These are phyloP conservation scores for Podaxis rugospora DNA, from an alignment of 768 basidiomycete species.

Conservation along the genomic window DNA sequence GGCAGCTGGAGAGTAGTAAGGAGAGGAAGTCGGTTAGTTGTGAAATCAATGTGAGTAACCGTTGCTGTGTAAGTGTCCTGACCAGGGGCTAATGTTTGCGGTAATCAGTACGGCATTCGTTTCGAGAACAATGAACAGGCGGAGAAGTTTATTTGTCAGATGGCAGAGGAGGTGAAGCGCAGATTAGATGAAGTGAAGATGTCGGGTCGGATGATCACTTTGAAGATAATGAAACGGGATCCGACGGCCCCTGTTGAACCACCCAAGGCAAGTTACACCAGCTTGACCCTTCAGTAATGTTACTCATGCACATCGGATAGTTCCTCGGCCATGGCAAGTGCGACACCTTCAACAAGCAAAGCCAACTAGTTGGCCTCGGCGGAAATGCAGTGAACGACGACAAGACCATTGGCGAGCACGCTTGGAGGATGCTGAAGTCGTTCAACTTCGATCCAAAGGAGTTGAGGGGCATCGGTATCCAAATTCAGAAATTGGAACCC, in stretches of 20 bases:
- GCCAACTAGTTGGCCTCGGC: slow-evolving; percentile 49
- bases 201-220: slow-evolving; percentile 69
- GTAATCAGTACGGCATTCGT: slow-evolving; percentile 84
- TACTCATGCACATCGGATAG: slow-evolving; percentile 30
- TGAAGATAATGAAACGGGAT: slow-evolving; percentile 88
- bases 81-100: not conserved
- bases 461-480: slow-evolving; percentile 88
- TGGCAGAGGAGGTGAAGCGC: slow-evolving; percentile 74
- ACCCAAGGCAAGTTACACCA: slow-evolving; percentile 62
- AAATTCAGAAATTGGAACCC: slow-evolving; percentile 83
- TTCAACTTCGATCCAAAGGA: slow-evolving; percentile 81
- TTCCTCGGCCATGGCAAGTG: slow-evolving; percentile 91
- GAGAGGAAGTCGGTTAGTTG: slow-evolving; percentile 89
- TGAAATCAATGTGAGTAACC: slow-evolving; percentile 81
- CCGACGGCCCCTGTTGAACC: slow-evolving; percentile 83
- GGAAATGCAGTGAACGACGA: slow-evolving; percentile 73
- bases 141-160: slow-evolving; percentile 68
- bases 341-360: slow-evolving; percentile 76
- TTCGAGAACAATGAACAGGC: slow-evolving; percentile 83
- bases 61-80: not conserved
- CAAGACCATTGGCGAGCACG: slow-evolving; percentile 66
- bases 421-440: slow-evolving; percentile 68
- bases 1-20: slow-evolving; percentile 77
- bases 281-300: not conserved
- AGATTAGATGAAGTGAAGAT: slow-evolving; percentile 66